Percentiles rank a stretch among this genome's conserved stretches.
Conservation (phyloP, 306 rosid genomes). For the Prunus kanzakura region DNA sequence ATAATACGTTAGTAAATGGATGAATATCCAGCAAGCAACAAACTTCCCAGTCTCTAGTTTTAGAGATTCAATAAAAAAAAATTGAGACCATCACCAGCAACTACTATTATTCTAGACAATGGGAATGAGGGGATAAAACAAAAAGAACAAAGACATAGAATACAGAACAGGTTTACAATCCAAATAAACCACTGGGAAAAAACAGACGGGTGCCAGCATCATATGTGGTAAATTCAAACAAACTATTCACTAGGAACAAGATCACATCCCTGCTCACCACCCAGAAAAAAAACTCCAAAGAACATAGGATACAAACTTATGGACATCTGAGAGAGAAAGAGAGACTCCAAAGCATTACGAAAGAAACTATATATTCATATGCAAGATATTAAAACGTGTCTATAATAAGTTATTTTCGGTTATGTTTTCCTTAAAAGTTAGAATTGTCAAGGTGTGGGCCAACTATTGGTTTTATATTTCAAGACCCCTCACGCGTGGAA, state of each 20-base stretch:
- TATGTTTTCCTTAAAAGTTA: too few relatives aligned
- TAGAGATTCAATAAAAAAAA: neutral
- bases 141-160: neutral
- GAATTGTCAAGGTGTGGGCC: neutral
- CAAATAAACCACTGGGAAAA: neutral
- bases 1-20: constrained; percentile 2
- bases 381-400: neutral
- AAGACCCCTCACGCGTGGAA: neutral
- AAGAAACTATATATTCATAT: neutral
- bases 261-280: neutral
- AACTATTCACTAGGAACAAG: neutral
- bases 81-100: neutral
- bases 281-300: neutral
- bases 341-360: neutral
- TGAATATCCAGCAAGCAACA: neutral
- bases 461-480: neutral
- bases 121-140: neutral
- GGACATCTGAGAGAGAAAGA: neutral
- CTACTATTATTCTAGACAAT: neutral
- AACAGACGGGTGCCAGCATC: neutral
- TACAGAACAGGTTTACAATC: neutral
- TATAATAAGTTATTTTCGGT: too few relatives aligned
- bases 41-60: neutral
- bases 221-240: neutral
- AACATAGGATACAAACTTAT: neutral